A percentile compares a stretch with the other conserved stretches of the same genome.
Evolutionary conservation across 805 yeast genomes (phyloP).

Genomic region (Pichia sporocuriosa): DNA sequence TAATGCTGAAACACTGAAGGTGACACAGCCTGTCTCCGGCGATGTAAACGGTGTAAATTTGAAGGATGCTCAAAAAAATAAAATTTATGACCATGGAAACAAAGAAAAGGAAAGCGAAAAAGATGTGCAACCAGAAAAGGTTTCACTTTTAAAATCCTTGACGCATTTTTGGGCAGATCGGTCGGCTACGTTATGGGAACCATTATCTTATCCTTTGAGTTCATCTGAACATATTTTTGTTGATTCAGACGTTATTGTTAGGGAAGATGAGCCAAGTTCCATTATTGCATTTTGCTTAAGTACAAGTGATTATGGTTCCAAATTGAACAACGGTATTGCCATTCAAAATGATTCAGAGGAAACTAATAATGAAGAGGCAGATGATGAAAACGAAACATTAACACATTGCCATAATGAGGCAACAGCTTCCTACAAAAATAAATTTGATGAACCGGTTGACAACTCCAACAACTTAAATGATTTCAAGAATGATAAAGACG

Average conservation of each 20-base stretch:
- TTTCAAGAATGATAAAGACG: too few relatives aligned
- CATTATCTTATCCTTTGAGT: constrained; percentile 73
- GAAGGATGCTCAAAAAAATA: not conserved
- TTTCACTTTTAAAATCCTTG: constrained; percentile 73
- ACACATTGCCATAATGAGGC: too few relatives aligned
- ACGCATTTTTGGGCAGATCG: constrained; percentile 97
- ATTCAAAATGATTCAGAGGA: not conserved
- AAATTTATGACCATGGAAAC: not conserved
- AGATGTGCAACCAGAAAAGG: constrained; percentile 50
- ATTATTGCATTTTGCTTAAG: constrained; percentile 88
- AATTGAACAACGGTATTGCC: constrained; percentile 8
- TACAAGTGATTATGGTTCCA: constrained; percentile 64
- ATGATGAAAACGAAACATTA: not conserved
- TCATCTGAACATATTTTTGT: constrained; percentile 86
- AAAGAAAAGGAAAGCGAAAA: constrained; percentile 7
- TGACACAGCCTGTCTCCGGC: not conserved
- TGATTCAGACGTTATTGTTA: constrained; percentile 85
- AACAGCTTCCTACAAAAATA: too few relatives aligned
- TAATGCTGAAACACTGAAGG: constrained; percentile 7
- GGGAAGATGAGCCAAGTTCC: constrained; percentile 96
- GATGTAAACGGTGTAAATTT: not conserved
- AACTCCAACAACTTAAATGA: too few relatives aligned
- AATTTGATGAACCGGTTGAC: too few relatives aligned
- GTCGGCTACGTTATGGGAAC: constrained; percentile 92
- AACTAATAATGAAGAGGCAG: not conserved